These are phyloP conservation scores for Mucor sp. DNA, from an alignment of 371 early-diverging fungal genomes.

Conservation along the genomic window DNA sequence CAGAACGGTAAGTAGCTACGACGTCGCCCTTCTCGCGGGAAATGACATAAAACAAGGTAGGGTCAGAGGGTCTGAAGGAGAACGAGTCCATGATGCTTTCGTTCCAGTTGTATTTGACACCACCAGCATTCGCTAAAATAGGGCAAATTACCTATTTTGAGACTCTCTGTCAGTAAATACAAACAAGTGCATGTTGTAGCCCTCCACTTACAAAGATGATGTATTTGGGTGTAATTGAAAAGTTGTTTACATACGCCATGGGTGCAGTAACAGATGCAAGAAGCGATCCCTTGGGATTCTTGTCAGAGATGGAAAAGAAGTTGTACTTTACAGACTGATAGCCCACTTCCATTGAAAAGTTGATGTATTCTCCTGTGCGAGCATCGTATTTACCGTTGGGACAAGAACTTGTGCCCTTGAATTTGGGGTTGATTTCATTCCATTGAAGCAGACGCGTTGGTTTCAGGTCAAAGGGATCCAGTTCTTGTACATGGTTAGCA, in stretches of 20 bases:
- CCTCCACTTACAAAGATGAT: conserved; percentile 58
- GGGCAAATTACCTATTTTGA: conserved; percentile 46
- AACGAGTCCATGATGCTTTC: conserved; percentile 71
- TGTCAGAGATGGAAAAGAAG: conserved; percentile 63
- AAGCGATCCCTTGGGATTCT: conserved; percentile 62
- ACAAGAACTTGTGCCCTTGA: conserved; percentile 70
- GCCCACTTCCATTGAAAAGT: conserved; percentile 72
- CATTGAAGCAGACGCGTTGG: conserved; percentile 66
- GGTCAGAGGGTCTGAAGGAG: conserved; percentile 53
- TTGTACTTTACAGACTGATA: conserved; percentile 64
- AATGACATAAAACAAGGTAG: conserved; percentile 68
- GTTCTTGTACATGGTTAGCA: conserved; percentile 68
- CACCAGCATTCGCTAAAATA: conserved; percentile 54
- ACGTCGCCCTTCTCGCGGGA: conserved; percentile 65
- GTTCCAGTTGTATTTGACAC: conserved; percentile 67
- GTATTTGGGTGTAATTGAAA: conserved; percentile 71
- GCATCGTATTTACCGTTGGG: conserved; percentile 74
- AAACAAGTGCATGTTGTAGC: background rate
- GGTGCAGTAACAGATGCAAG: conserved; percentile 64
- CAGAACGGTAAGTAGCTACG: conserved; percentile 65
- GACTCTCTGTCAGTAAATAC: background rate
- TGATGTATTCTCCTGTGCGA: conserved; percentile 71
- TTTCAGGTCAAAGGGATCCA: conserved; percentile 74
- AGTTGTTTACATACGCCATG: conserved; percentile 72
- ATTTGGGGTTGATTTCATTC: conserved; percentile 68